Evolutionary conservation across 163 green algal species (phyloP).

Genomic region (Scenedesmus sp.): DNA sequence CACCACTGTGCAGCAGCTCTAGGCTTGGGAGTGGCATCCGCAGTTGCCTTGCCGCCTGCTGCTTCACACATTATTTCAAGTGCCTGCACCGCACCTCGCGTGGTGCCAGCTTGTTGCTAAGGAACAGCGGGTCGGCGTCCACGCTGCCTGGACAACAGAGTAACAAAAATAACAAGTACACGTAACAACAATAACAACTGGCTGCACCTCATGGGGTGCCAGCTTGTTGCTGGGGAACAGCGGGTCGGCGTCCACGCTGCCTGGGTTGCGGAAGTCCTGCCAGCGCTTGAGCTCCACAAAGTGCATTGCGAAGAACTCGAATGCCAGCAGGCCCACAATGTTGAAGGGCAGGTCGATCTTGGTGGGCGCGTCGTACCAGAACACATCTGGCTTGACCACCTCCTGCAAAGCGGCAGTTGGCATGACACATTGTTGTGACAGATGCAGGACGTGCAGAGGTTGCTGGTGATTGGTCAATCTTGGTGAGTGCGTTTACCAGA

Average conservation of each 20-base stretch:
- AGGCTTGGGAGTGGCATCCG: too few species aligned
- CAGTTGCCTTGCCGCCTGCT: too few species aligned
- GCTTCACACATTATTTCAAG: too few species aligned
- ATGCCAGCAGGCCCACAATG: constrained; percentile 79
- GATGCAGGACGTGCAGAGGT: background rate
- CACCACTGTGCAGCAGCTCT: too few species aligned
- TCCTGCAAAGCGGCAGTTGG: constrained; percentile 60
- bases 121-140: constrained; percentile 77
- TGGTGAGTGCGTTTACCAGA: constrained; percentile 82
- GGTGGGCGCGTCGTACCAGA: constrained; percentile 82
- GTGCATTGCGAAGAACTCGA: constrained; percentile 87
- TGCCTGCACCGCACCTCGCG: constrained; percentile 64
- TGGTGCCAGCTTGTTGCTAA: constrained; percentile 80
- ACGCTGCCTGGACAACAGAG: background rate
- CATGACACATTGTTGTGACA: background rate
- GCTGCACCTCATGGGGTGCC: constrained; percentile 72
- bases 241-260: constrained; percentile 90
- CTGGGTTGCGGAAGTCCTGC: constrained; percentile 91
- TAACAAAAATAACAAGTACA: background rate
- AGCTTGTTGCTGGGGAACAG: constrained; percentile 91
- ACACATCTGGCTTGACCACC: constrained; percentile 75
- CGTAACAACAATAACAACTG: too few species aligned
- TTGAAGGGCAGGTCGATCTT: constrained; percentile 80
- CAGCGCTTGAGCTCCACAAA: constrained; percentile 82
- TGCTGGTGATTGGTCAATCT: constrained; percentile 59